Evolutionary conservation across 768 basidiomycete genomes (phyloP).

Genomic region (Collybia nuda): DNA sequence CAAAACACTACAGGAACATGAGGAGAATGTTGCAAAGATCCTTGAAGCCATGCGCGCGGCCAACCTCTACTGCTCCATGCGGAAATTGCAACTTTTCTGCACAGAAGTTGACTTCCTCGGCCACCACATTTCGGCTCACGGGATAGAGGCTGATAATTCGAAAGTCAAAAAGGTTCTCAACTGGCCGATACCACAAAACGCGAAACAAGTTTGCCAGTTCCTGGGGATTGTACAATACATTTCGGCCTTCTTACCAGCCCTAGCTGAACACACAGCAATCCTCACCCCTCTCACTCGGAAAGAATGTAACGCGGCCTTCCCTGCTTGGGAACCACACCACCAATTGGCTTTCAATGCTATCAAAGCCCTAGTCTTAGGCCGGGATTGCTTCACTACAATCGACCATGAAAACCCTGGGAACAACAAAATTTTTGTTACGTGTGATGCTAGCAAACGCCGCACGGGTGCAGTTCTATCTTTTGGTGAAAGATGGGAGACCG

Average conservation of each 20-base stretch:
- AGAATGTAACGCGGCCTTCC: slow-evolving; percentile 13
- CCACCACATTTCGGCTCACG: neutral
- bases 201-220: slow-evolving; percentile 13
- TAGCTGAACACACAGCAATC: slow-evolving; percentile 26
- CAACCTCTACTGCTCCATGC: neutral
- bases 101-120: neutral
- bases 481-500: slow-evolving; percentile 22
- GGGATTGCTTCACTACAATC: slow-evolving; percentile 23
- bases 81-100: neutral
- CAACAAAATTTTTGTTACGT: slow-evolving; percentile 27
- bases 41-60: neutral
- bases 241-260: slow-evolving; percentile 21
- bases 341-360: slow-evolving; percentile 25
- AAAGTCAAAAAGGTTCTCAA: neutral
- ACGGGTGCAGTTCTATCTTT: slow-evolving; percentile 24
- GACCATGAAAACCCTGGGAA: slow-evolving; percentile 18
- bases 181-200: neutral
- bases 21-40: no score
- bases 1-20: no score
- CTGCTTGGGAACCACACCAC: slow-evolving; percentile 20
- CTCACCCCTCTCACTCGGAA: neutral
- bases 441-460: slow-evolving; percentile 20
- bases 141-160: neutral
- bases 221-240: slow-evolving; percentile 31
- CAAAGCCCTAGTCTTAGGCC: slow-evolving; percentile 20